Evolutionary conservation across 345 rosid genomes (phyloP).

Genomic region (Arabis alpina): DNA sequence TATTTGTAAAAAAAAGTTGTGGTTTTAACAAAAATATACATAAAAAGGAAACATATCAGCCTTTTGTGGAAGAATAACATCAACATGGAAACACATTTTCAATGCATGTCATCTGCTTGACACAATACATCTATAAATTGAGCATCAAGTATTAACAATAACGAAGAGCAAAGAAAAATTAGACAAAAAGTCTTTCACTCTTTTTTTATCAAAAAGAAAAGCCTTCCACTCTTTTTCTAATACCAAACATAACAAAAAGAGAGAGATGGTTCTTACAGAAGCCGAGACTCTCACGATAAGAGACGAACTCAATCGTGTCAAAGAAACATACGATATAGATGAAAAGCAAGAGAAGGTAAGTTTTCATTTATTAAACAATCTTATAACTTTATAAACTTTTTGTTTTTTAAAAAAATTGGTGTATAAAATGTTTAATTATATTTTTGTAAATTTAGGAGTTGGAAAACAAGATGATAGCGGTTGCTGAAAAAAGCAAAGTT

Average conservation of each 20-base stretch:
- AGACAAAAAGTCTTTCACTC: neutral
- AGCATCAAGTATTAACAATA: neutral
- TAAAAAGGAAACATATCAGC: too few species aligned
- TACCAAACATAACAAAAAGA: neutral
- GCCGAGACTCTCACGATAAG: slow-evolving; percentile 3
- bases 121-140: slow-evolving; percentile 4
- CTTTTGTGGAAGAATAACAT: too few species aligned
- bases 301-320: neutral
- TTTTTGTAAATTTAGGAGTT: neutral
- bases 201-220: neutral
- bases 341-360: slow-evolving; percentile 2
- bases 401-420: too few species aligned
- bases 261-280: slow-evolving; percentile 15
- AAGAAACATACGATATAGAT: neutral
- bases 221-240: neutral
- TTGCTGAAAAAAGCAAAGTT: slow-evolving; percentile 3
- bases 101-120: neutral
- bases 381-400: neutral
- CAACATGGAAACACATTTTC: too few species aligned
- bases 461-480: neutral
- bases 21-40: too few species aligned
- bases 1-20: too few species aligned
- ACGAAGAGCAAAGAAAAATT: neutral
- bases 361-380: neutral
- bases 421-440: neutral